These are phyloP conservation scores for Dactylonectria macrodidyma DNA, from an alignment of 2,329 filamentous ascomycete species.

Conservation along the genomic window DNA sequence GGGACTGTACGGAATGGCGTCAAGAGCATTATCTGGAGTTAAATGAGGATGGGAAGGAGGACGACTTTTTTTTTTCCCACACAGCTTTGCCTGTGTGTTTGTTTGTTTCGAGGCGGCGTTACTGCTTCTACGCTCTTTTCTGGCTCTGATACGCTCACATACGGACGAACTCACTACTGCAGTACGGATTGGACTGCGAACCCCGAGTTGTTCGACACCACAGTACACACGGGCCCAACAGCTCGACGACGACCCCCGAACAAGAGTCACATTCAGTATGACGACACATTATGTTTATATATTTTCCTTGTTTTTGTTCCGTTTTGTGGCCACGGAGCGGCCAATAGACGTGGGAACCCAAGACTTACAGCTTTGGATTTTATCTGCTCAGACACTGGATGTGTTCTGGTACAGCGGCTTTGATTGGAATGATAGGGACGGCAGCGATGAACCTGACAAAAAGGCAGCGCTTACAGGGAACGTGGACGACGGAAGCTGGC, in stretches of 20 bases:
- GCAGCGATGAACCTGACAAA: slow-evolving; percentile 24
- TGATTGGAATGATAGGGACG: slow-evolving; percentile 36
- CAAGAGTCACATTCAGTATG: slow-evolving; percentile 33
- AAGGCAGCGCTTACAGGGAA: slow-evolving; percentile 1
- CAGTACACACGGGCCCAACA: slow-evolving; percentile 23
- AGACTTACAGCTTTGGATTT: slow-evolving; percentile 35
- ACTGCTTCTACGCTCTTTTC: slow-evolving; percentile 31
- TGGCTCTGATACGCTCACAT: slow-evolving; percentile 29
- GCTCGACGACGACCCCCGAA: slow-evolving; percentile 28
- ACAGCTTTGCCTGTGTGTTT: slow-evolving; percentile 35
- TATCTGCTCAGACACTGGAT: slow-evolving; percentile 32
- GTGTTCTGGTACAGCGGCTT: slow-evolving; percentile 21
- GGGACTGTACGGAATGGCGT: slow-evolving; percentile 44
- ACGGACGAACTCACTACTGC: slow-evolving; percentile 26
- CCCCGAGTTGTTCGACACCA: slow-evolving; percentile 27
- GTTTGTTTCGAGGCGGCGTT: slow-evolving; percentile 38
- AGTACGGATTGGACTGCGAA: slow-evolving; percentile 32
- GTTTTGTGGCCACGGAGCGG: slow-evolving; percentile 32
- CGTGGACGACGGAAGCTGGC: slow-evolving; percentile 8
- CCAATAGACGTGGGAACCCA: slow-evolving; percentile 41
- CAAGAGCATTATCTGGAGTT: slow-evolving; percentile 49
- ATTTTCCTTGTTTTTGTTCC: slow-evolving; percentile 33
- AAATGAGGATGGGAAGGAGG: slow-evolving; percentile 43
- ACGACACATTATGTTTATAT: slow-evolving; percentile 42
- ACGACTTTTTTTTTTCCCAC: slow-evolving; percentile 42